Percentiles rank a stretch among this genome's conserved stretches.
phyloP scores from a whole-genome alignment of 2,329 filamentous ascomycete species.

The Diplocarpon rosae region DNA sequence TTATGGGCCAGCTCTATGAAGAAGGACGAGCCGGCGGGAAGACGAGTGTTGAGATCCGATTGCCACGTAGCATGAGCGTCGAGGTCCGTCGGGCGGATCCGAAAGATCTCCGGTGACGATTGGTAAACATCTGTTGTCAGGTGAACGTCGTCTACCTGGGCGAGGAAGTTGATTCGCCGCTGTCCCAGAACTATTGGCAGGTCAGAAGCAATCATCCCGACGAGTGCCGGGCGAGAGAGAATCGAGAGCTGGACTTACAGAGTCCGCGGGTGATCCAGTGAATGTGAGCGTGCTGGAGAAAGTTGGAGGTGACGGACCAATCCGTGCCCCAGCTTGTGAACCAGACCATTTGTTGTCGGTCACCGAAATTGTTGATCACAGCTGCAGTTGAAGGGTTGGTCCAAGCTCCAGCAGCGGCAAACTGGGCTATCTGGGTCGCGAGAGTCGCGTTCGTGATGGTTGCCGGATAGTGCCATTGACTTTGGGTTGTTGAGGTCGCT shows the following conservation, averaged over 20 bases:
- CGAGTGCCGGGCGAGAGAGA: neutral
- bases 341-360: slow-evolving; percentile 49
- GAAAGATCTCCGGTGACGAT: neutral
- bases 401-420: slow-evolving; percentile 31
- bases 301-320: slow-evolving; percentile 39
- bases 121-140: neutral
- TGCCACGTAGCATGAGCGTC: slow-evolving; percentile 1
- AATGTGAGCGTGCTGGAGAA: slow-evolving; percentile 49
- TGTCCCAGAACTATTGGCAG: slow-evolving; percentile 13
- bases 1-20: slow-evolving; percentile 44
- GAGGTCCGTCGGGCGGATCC: slow-evolving; percentile 25
- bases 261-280: slow-evolving; percentile 51
- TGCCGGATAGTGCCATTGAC: slow-evolving; percentile 48
- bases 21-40: slow-evolving; percentile 29
- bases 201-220: slow-evolving; percentile 30
- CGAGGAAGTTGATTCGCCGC: slow-evolving; percentile 16
- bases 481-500: slow-evolving; percentile 37
- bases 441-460: slow-evolving; percentile 40
- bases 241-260: slow-evolving; percentile 22
- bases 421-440: slow-evolving; percentile 42
- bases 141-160: slow-evolving; percentile 10
- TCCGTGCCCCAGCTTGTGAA: slow-evolving; percentile 37
- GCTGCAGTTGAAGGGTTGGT: slow-evolving; percentile 37
- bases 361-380: slow-evolving; percentile 46
- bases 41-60: slow-evolving; percentile 1